Conservation (phyloP, 2,329 filamentous ascomycete genomes). For the Scytalidium lignicola region DNA sequence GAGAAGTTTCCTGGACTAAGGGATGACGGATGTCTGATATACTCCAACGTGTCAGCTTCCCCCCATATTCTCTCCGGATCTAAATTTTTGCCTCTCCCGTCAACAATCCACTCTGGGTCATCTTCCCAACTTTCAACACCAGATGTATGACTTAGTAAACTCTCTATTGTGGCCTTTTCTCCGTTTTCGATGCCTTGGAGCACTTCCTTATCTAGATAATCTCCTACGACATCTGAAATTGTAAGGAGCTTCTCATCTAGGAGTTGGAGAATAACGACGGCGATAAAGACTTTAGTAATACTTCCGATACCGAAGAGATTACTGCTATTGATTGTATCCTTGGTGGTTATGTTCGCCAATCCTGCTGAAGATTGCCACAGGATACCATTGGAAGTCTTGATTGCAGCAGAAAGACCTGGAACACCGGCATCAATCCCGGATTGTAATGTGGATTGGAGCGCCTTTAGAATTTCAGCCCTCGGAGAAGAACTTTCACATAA, state of each 20-base stretch:
- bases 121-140: conserved; percentile 13
- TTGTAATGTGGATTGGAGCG: conserved; percentile 3
- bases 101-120: conserved; percentile 8
- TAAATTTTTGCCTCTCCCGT: conserved; percentile 6
- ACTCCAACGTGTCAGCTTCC: conserved; percentile 7
- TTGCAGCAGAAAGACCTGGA: conserved; percentile 9
- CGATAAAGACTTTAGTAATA: conserved; percentile 14
- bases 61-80: conserved; percentile 8
- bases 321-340: not conserved
- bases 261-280: conserved; percentile 10
- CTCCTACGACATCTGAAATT: conserved; percentile 1
- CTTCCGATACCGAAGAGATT: conserved; percentile 13
- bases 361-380: conserved; percentile 8
- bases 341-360: not conserved
- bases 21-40: conserved; percentile 4
- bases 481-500: too few species aligned
- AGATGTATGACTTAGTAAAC: conserved; percentile 8
- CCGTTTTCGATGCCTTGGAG: conserved; percentile 6
- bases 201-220: conserved; percentile 1
- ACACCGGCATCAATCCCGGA: conserved; percentile 3
- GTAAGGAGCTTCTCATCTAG: conserved; percentile 8
- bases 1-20: conserved; percentile 1
- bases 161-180: conserved; percentile 3
- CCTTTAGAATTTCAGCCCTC: too few species aligned
- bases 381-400: conserved; percentile 8